These are phyloP conservation scores for Scleromitrula shiraiana DNA, from an alignment of 2,329 filamentous ascomycete genomes.

Conservation along the genomic window DNA sequence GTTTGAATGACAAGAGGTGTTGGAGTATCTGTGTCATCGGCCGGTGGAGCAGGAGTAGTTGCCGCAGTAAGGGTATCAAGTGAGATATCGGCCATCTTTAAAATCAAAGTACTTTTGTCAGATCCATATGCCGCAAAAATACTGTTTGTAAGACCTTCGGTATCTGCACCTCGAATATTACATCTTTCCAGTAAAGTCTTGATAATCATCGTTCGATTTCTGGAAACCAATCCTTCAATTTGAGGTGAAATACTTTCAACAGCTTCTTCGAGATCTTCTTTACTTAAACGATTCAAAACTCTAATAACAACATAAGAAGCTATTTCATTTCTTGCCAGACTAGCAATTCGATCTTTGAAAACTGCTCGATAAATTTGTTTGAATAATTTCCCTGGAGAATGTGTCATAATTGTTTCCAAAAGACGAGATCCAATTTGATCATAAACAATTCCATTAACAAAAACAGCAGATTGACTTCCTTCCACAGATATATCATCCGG, in stretches of 20 bases:
- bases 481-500: slow-evolving; percentile 72
- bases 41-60: slow-evolving; percentile 19
- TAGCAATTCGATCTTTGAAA: slow-evolving; percentile 72
- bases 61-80: slow-evolving; percentile 37
- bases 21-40: slow-evolving; percentile 16
- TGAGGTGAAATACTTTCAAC: slow-evolving; percentile 65
- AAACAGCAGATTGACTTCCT: slow-evolving; percentile 64
- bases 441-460: slow-evolving; percentile 82
- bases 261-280: slow-evolving; percentile 72
- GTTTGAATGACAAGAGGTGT: slow-evolving; percentile 23
- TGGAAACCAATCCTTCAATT: slow-evolving; percentile 63
- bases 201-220: slow-evolving; percentile 70
- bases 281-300: slow-evolving; percentile 74
- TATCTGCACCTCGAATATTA: slow-evolving; percentile 54
- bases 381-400: slow-evolving; percentile 81
- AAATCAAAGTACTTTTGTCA: slow-evolving; percentile 42
- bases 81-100: slow-evolving; percentile 52
- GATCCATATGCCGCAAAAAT: slow-evolving; percentile 48
- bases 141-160: slow-evolving; percentile 43
- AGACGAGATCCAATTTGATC: slow-evolving; percentile 85
- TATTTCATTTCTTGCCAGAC: slow-evolving; percentile 79
- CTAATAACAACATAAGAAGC: slow-evolving; percentile 81
- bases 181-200: slow-evolving; percentile 79
- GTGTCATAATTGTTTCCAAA: slow-evolving; percentile 75
- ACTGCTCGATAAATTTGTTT: slow-evolving; percentile 76